Evolutionary conservation across 1,284 basidiomycete genomes (phyloP).

Genomic region (Peniophora sp.): DNA sequence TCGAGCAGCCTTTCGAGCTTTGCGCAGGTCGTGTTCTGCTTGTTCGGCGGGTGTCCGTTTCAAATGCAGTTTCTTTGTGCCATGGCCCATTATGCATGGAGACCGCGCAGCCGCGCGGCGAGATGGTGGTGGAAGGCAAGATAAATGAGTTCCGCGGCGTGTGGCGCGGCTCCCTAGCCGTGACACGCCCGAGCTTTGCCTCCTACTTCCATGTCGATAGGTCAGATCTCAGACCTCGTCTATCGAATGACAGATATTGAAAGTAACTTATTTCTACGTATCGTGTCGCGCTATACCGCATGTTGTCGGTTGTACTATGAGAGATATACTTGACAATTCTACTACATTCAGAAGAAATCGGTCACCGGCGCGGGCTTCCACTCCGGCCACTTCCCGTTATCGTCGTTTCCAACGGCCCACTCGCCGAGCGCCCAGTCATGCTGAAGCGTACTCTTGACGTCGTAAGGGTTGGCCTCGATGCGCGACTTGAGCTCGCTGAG

Average conservation of each 20-base stretch:
- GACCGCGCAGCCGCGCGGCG: neutral
- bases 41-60: conserved; percentile 68
- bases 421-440: neutral
- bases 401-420: conserved; percentile 2
- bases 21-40: conserved; percentile 42
- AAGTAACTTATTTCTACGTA: too few species aligned
- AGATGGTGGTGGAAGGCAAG: too few species aligned
- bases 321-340: too few species aligned
- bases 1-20: conserved; percentile 35
- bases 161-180: too few species aligned
- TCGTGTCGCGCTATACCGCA: too few species aligned
- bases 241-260: too few species aligned
- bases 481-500: conserved; percentile 4
- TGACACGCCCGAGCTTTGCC: too few species aligned
- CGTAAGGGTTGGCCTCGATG: conserved; percentile 5
- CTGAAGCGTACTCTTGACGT: conserved; percentile 1
- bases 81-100: neutral
- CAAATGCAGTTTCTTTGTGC: conserved; percentile 57
- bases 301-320: too few species aligned
- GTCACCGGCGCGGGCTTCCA: conserved; percentile 10
- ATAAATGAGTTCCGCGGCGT: too few species aligned
- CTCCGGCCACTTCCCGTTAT: conserved; percentile 10
- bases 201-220: too few species aligned
- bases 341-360: neutral
- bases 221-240: too few species aligned